Evolutionary conservation across 2,329 filamentous ascomycete genomes (phyloP).

Genomic region (Colletotrichum sp.): DNA sequence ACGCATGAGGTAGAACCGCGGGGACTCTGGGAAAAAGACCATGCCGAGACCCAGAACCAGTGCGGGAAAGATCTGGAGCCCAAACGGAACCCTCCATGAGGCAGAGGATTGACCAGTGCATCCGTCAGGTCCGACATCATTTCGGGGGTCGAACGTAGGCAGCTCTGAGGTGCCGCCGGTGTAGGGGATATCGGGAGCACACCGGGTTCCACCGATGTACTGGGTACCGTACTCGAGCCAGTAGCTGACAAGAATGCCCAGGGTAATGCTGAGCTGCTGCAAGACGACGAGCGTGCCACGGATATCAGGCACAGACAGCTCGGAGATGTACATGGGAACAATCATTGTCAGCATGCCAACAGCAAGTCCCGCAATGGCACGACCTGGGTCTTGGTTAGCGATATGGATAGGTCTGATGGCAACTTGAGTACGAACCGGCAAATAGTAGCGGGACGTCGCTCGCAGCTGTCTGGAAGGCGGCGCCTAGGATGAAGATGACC

Average conservation of each 20-base stretch:
- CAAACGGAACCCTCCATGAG: slow-evolving; percentile 53
- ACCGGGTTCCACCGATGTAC: slow-evolving; percentile 47
- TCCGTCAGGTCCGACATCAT: slow-evolving; percentile 36
- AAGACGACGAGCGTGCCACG: slow-evolving; percentile 51
- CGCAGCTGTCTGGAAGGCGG: slow-evolving; percentile 48
- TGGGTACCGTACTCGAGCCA: slow-evolving; percentile 47
- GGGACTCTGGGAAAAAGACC: slow-evolving; percentile 51
- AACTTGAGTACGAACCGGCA: background rate
- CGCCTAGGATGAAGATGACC: slow-evolving; percentile 43
- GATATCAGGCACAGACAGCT: slow-evolving; percentile 52
- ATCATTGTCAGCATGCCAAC: slow-evolving; percentile 45
- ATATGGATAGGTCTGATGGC: background rate
- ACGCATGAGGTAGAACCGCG: slow-evolving; percentile 37
- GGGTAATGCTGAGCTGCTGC: slow-evolving; percentile 45
- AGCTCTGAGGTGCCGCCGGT: slow-evolving; percentile 42
- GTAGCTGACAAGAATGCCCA: slow-evolving; percentile 47
- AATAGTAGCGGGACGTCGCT: slow-evolving; percentile 42
- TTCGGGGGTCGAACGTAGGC: slow-evolving; percentile 45
- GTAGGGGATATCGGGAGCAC: slow-evolving; percentile 50
- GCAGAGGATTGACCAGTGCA: slow-evolving; percentile 48
- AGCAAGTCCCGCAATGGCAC: slow-evolving; percentile 48
- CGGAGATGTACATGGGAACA: slow-evolving; percentile 50
- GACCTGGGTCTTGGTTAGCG: slow-evolving; percentile 27
- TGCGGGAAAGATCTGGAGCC: slow-evolving; percentile 52
- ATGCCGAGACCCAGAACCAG: slow-evolving; percentile 61